phyloP scores from a whole-genome alignment of 768 basidiomycete genomes.

The Russula lepida region DNA sequence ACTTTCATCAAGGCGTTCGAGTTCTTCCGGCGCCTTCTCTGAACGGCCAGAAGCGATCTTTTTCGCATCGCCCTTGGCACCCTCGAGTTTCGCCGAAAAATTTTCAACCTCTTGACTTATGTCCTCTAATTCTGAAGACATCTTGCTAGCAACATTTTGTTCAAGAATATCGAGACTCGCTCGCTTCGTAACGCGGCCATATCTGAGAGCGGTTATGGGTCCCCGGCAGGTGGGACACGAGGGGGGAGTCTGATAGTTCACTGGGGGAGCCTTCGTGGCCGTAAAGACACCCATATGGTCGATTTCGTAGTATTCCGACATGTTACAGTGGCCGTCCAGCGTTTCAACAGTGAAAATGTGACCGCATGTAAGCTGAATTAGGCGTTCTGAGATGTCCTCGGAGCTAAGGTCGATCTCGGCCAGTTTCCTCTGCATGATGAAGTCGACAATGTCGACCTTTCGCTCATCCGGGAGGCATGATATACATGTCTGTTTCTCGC shows the following conservation, averaged over 20 bases:
- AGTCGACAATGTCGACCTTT: conserved; percentile 30
- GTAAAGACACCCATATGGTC: conserved; percentile 24
- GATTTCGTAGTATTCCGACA: conserved; percentile 27
- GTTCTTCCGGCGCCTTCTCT: neutral
- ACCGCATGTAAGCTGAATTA: conserved; percentile 28
- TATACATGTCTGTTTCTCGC: conserved; percentile 28
- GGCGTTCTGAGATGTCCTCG: conserved; percentile 26
- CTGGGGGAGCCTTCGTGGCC: conserved; percentile 24
- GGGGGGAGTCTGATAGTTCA: conserved; percentile 27
- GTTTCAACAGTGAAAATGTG: conserved; percentile 36
- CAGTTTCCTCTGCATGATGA: conserved; percentile 29
- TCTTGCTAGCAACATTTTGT: conserved; percentile 30
- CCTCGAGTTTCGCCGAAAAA: conserved; percentile 7
- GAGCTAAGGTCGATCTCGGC: conserved; percentile 23
- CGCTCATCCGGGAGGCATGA: conserved; percentile 24
- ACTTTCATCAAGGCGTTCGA: neutral
- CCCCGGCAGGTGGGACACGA: conserved; percentile 32
- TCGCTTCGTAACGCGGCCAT: conserved; percentile 31
- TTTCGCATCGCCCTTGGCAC: conserved; percentile 18
- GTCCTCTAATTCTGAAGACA: conserved; percentile 23
- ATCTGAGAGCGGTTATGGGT: conserved; percentile 29
- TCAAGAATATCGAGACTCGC: conserved; percentile 32
- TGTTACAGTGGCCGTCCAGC: conserved; percentile 30
- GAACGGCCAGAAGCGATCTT: neutral
- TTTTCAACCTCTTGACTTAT: conserved; percentile 11